Evolutionary conservation across 257 asterid species (phyloP).

Genomic region (Handroanthus guayacan): DNA sequence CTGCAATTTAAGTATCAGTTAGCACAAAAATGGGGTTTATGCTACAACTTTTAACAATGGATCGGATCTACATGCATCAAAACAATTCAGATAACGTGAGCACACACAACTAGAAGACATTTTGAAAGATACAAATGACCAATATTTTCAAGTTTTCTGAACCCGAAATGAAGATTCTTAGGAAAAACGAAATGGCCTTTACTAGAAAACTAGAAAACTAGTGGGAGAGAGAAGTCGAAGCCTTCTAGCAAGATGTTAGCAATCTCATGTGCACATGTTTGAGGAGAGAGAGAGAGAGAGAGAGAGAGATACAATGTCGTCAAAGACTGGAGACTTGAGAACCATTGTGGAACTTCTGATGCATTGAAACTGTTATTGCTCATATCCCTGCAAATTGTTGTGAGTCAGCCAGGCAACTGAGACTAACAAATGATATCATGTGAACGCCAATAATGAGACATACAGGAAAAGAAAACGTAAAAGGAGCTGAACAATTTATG

Average conservation of each 20-base stretch:
- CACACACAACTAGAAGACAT: not conserved
- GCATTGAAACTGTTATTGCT: slow-evolving; percentile 79
- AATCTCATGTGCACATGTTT: not conserved
- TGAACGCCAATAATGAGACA: not conserved
- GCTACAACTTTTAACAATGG: not conserved
- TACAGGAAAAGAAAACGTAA: not conserved
- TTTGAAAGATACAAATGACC: no score
- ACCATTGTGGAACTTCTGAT: slow-evolving; percentile 66
- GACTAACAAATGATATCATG: slow-evolving; percentile 17
- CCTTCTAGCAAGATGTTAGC: not conserved
- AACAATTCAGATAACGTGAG: not conserved
- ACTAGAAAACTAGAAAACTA: not conserved
- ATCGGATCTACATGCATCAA: not conserved
- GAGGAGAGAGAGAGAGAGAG: slow-evolving; percentile 30
- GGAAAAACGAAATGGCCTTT: not conserved
- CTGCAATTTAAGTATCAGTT: slow-evolving; percentile 49
- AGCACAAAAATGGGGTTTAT: not conserved
- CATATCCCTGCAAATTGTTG: slow-evolving; percentile 75
- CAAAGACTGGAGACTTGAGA: slow-evolving; percentile 67
- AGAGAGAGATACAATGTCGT: slow-evolving; percentile 69
- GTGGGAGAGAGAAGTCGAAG: slow-evolving; percentile 23
- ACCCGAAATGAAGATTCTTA: not conserved
- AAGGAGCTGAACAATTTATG: no score
- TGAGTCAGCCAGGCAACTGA: slow-evolving; percentile 16
- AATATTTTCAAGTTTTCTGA: not conserved